Evolutionary conservation across 768 basidiomycete species (phyloP).

Genomic region (Lyophyllum shimeji): DNA sequence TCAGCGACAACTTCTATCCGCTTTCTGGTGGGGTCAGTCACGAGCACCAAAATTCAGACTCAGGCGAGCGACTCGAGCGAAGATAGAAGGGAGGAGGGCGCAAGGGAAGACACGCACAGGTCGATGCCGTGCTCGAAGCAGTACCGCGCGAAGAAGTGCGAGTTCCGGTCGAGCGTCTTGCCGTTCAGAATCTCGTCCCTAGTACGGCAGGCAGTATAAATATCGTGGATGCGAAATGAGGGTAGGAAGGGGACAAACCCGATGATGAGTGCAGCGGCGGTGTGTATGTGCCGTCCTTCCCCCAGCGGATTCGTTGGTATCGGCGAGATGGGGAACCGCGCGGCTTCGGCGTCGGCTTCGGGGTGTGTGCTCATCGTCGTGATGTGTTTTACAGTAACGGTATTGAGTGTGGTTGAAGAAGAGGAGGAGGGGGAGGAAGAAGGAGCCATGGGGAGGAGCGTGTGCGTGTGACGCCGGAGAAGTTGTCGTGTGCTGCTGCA

Average conservation of each 20-base stretch:
- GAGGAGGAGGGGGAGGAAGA: slow-evolving; percentile 8
- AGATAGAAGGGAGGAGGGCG: slow-evolving; percentile 1
- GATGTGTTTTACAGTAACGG: not conserved
- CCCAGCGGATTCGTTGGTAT: slow-evolving; percentile 67
- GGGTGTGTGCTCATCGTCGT: not conserved
- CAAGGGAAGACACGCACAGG: slow-evolving; percentile 48
- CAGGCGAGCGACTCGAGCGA: not conserved
- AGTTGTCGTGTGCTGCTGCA: slow-evolving; percentile 14
- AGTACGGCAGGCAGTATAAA: no score
- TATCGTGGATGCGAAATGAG: no score
- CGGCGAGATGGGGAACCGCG: slow-evolving; percentile 51
- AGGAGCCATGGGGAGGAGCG: slow-evolving; percentile 17
- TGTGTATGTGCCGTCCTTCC: slow-evolving; percentile 68
- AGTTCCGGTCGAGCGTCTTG: slow-evolving; percentile 83
- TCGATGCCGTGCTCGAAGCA: slow-evolving; percentile 88
- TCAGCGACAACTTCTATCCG: slow-evolving; percentile 91
- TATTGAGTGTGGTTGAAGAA: not conserved
- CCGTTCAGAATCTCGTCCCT: slow-evolving; percentile 94
- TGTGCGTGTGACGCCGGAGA: slow-evolving; percentile 4
- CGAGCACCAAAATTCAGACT: no score
- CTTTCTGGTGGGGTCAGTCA: slow-evolving; percentile 53
- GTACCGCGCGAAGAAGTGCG: slow-evolving; percentile 83
- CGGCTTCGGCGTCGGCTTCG: not conserved
- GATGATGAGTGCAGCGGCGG: slow-evolving; percentile 74
- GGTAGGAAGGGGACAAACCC: slow-evolving; percentile 46